phyloP scores from a whole-genome alignment of 345 rosid genomes.

The Reutealis trisperma region DNA sequence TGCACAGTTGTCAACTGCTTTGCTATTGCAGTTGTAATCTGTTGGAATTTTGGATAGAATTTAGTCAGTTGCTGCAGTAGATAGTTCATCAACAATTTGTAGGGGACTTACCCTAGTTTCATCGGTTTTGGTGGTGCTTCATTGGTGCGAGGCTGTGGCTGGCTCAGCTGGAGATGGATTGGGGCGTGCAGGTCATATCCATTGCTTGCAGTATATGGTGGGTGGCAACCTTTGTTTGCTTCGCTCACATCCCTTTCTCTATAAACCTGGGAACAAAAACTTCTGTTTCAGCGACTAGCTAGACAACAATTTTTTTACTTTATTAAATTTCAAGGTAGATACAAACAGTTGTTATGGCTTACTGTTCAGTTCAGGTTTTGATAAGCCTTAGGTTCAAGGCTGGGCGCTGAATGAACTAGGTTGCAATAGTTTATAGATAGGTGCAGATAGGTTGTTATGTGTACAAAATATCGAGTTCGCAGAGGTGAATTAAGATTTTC shows the following conservation, averaged over 20 bases:
- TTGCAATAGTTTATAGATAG: no score
- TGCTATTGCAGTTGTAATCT: constrained; percentile 42
- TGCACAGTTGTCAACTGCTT: background rate
- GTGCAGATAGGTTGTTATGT: background rate
- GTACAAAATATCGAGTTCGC: background rate
- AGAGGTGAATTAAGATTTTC: background rate
- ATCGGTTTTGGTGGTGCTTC: constrained; percentile 35
- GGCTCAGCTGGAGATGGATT: constrained; percentile 49
- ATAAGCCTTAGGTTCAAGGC: background rate
- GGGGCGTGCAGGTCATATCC: constrained; percentile 40
- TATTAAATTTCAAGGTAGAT: background rate
- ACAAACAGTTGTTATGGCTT: background rate
- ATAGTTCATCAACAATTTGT: background rate
- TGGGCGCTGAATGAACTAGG: background rate
- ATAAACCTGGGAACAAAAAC: constrained; percentile 31
- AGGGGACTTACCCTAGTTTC: constrained; percentile 39
- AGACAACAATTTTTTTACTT: background rate
- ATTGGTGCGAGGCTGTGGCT: constrained; percentile 41
- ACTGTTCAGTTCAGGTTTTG: background rate
- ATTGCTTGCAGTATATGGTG: constrained; percentile 28
- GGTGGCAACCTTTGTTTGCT: constrained; percentile 24
- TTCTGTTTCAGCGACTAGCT: constrained; percentile 9
- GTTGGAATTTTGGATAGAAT: constrained; percentile 18
- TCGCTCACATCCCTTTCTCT: constrained; percentile 27
- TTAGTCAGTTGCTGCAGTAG: background rate